phyloP scores from a whole-genome alignment of 179 eudicot genomes.

The Beta corolliflora region DNA sequence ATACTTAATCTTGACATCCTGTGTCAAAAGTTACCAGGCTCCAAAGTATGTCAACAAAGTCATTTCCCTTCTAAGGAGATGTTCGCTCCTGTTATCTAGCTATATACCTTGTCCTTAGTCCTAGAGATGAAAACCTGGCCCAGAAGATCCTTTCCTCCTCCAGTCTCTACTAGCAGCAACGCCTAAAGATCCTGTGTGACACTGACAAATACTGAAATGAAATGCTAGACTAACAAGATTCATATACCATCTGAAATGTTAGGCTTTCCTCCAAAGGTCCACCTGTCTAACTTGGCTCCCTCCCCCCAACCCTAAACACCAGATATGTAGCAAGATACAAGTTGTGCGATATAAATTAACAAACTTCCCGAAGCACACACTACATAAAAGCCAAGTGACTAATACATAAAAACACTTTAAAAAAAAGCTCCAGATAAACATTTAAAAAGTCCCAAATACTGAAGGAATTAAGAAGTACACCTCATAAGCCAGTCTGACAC shows the following conservation, averaged over 20 bases:
- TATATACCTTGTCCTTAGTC: neutral
- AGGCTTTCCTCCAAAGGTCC: neutral
- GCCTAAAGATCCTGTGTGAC: no score
- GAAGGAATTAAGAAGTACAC: conserved; percentile 35
- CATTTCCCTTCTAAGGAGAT: conserved; percentile 5
- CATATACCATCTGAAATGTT: neutral
- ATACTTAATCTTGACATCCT: neutral
- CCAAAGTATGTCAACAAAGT: neutral
- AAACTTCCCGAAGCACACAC: neutral
- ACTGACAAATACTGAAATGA: neutral
- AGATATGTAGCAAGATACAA: no score
- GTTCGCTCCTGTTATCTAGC: neutral
- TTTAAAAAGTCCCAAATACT: conserved; percentile 1
- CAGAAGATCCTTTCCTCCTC: neutral
- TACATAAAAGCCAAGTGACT: neutral
- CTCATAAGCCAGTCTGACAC: conserved; percentile 55
- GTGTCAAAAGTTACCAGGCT: neutral
- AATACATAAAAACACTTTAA: neutral
- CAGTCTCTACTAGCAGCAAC: neutral
- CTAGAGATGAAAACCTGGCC: neutral
- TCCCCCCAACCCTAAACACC: no score
- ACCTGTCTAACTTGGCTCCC: no score
- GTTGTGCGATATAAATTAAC: no score
- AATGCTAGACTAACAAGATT: neutral
- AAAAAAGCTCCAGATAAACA: neutral